Evolutionary conservation across 1,139 yeast species (phyloP), one percentile per base, ranked within the genome.

Genomic region (Scheffersomyces titani): DNA sequence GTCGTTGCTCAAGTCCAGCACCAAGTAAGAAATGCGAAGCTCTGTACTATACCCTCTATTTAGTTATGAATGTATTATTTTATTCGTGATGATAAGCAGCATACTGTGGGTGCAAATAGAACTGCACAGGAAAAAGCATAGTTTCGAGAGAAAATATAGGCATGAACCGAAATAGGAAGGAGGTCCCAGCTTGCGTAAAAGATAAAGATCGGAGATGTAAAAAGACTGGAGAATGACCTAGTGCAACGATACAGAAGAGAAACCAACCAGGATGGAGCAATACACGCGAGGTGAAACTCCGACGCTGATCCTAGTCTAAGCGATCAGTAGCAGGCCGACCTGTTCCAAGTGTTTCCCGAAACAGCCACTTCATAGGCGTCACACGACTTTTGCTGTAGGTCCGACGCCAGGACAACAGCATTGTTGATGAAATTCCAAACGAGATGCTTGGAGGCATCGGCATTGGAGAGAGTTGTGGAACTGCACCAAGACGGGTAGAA

Each of bases 1-100:
- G 59, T 75, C 81, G 19, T 71, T 73, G 52, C 52, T 64, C 40
- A 66, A 65, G 56, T 54, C 67, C 11, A 49, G 44, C 24, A 52
- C 11, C 21, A 20, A 46, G 21, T 19, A 46, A 20, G 11, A 46
- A 46, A 7, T 16, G 16, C 1, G 21, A 46, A 30, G 6, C 40
- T 30, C 13, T 30, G 40, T 30, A 30, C 40, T 30, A 30, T 30
- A 30, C 9, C n/a, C n/a, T 30, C 40, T 30, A 11, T 30, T 30
- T 30, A 30, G 40, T 30, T 30, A 30, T 30, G 40, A 30, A 30
- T 30, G 13, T 30, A 30, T 30, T 30, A 30, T 30, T 30, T 30
- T 30, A 30, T 30, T 9, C 9, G 40, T 30, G 40, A 30, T 11
- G 40, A 30, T 30, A 30, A 30, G 40, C 40, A 30, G 9, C 13